Base-by-base conservation (phyloP, 345 rosid genomes). In the Syzygium jambos region DNA sequence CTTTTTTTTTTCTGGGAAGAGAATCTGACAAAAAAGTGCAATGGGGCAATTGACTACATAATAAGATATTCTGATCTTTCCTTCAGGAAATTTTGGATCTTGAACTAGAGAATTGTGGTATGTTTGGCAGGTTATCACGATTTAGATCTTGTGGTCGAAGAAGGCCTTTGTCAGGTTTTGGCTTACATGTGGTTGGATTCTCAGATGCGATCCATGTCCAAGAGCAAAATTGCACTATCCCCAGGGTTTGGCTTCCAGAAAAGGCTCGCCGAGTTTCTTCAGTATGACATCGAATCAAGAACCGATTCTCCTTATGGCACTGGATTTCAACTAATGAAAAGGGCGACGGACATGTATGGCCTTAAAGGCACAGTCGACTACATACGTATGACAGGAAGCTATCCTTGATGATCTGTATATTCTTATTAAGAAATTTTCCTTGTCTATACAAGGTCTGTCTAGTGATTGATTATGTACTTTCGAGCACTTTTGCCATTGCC, bases 91-190 rank as follows among this genome's bases (percentile, higher is more conserved):
- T 73, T 10, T 11, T 43, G 30, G 83, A 5, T 30, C 1, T 38
- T 78, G 27, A 21, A 34, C 51, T 7, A 17, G 57, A 19, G 57
- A 54, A 54, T 21, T 54, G 57, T 43, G 46, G 46, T 16, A 30
- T 43, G 51, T 80, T 80, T 85, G 23, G 61, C 59, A 86, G 87
- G 87, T 34, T 52, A 86, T 77, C 43, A 11, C 52, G 9, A 25
- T 27, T 25, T 87, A n/a, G 57, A 78, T 78, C 21, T 5, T 1
- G 88, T 34, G 41, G 78, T 88, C 23, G 61, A 88, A 9, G 87
- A 88, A 88, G 89, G 87, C 17, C 38, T 86, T 3, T 88, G 89
- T 84, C 63, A 88, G n/a, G 85, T 88, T 23, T 15, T 85, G 85
- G 87, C 54, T 55, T 30, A 85, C 85, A 78, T 85, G 41, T 88